Base-by-base conservation (phyloP, 1,284 basidiomycete species). In the Psilocybe mexicana region DNA sequence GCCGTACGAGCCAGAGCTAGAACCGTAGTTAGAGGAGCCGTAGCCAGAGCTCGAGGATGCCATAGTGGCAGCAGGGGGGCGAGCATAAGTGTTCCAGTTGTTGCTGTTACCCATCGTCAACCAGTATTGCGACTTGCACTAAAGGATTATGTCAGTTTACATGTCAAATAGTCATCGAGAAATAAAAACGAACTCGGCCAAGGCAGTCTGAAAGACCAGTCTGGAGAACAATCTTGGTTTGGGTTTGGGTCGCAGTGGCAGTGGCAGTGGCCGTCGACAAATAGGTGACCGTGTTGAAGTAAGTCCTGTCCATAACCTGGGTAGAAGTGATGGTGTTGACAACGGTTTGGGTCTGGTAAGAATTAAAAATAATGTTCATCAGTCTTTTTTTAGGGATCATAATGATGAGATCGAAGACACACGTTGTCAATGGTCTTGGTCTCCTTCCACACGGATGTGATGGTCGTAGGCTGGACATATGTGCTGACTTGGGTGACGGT, bases 51-150 rank as follows among this genome's bases (percentile, higher is more conserved):
- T 59, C 33, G 65, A 61, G 45, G 66, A 63, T 45, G 58, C 59
- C 47, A 62, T 59, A 42, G 60, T 56, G 23, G 65, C 59, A 18
- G 66, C 62, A n/a, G 67, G 28, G 72, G 61, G 45, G 71, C 44
- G 46, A 68, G 59, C 76, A 64, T 86, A 86, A 11, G 82, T 82
- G 72, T 83, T 84, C 65, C 73, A 75, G 55, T 58, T 62, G 73
- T 81, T 74, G 74, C 74, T 76, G 74, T 82, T 86, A 24, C 84
- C 83, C 14, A 72, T 59, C 11, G 68, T 77, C 67, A 87, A 69
- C 51, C 75, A 76, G 76, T 79, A 86, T 58, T 69, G 68, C 42
- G 78, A 81, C 75, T 86, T 84, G 79, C 86, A 87, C 80, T 84
- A 61, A 18, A 10, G 38, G 48, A 42, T 51, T 25, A 44, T 44